Evolutionary conservation across 2,329 filamentous ascomycete genomes (phyloP).

Genomic region (Capronia americana): DNA sequence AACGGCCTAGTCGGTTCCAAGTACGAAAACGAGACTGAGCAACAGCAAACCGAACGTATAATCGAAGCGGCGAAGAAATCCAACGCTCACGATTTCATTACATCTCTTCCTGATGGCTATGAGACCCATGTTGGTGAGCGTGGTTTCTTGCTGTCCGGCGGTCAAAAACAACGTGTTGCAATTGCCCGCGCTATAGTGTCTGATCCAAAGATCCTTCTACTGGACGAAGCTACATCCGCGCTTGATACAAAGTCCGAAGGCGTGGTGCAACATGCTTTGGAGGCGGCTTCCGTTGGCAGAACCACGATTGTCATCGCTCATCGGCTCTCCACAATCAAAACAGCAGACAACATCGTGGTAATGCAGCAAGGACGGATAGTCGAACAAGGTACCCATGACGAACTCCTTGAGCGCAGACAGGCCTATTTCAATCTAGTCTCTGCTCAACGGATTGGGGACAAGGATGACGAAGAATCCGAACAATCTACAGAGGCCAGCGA

Average conservation of each 20-base stretch:
- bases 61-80: constrained; percentile 84
- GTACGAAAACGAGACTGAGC: constrained; percentile 70
- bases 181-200: constrained; percentile 90
- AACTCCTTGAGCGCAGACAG: constrained; percentile 71
- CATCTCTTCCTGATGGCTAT: constrained; percentile 81
- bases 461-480: constrained; percentile 49
- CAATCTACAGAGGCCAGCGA: constrained; percentile 42
- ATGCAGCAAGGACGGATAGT: constrained; percentile 85
- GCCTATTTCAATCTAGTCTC: constrained; percentile 87
- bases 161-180: constrained; percentile 95
- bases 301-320: constrained; percentile 98
- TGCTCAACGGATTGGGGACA: constrained; percentile 79
- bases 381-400: constrained; percentile 88
- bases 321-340: constrained; percentile 89
- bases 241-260: constrained; percentile 95
- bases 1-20: constrained; percentile 86
- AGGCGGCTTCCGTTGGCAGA: constrained; percentile 80
- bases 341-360: constrained; percentile 94
- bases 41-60: constrained; percentile 73
- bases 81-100: constrained; percentile 93
- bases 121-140: constrained; percentile 95
- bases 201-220: constrained; percentile 86
- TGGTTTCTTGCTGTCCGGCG: constrained; percentile 89
- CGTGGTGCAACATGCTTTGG: constrained; percentile 89
- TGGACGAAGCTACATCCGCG: constrained; percentile 94